Evolutionary conservation across 345 rosid species (phyloP).

Genomic region (Capsella bursapastoris): DNA sequence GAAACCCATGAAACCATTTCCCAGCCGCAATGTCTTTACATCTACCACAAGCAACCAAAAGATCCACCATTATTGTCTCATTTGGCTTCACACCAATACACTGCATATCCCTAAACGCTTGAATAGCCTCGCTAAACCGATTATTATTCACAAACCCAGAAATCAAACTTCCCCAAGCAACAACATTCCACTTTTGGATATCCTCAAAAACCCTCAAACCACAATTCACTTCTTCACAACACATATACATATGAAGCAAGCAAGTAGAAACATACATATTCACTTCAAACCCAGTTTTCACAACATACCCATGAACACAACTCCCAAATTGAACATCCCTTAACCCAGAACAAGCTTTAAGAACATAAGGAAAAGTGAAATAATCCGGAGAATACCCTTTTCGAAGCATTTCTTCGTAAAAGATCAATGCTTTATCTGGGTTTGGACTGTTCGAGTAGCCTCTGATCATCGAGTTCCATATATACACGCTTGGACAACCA

Average conservation of each 20-base stretch:
- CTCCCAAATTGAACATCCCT: slow-evolving; percentile 26
- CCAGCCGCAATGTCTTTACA: slow-evolving; percentile 40
- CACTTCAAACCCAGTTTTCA: slow-evolving; percentile 45
- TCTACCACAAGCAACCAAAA: slow-evolving; percentile 45
- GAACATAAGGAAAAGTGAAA: slow-evolving; percentile 46
- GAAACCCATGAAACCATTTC: slow-evolving; percentile 42
- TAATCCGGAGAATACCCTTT: slow-evolving; percentile 40
- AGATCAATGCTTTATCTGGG: slow-evolving; percentile 35
- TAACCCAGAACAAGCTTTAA: slow-evolving; percentile 45
- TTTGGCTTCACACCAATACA: slow-evolving; percentile 41
- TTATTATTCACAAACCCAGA: slow-evolving; percentile 47
- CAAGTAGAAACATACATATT: slow-evolving; percentile 50
- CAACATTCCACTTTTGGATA: slow-evolving; percentile 48
- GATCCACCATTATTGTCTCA: slow-evolving; percentile 45
- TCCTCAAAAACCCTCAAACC: slow-evolving; percentile 44
- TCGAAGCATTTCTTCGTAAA: slow-evolving; percentile 43
- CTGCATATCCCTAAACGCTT: slow-evolving; percentile 41
- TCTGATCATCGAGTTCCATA: slow-evolving; percentile 54
- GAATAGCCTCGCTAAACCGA: slow-evolving; percentile 33
- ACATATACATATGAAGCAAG: slow-evolving; percentile 47
- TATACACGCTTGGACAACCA: slow-evolving; percentile 41
- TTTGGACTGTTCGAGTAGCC: slow-evolving; percentile 40
- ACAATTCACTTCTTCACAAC: slow-evolving; percentile 37
- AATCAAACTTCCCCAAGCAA: slow-evolving; percentile 49
- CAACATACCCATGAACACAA: slow-evolving; percentile 42